These are phyloP conservation scores for Apiotrichum sp. DNA, from an alignment of 1,284 basidiomycete genomes.

Conservation along the genomic window DNA sequence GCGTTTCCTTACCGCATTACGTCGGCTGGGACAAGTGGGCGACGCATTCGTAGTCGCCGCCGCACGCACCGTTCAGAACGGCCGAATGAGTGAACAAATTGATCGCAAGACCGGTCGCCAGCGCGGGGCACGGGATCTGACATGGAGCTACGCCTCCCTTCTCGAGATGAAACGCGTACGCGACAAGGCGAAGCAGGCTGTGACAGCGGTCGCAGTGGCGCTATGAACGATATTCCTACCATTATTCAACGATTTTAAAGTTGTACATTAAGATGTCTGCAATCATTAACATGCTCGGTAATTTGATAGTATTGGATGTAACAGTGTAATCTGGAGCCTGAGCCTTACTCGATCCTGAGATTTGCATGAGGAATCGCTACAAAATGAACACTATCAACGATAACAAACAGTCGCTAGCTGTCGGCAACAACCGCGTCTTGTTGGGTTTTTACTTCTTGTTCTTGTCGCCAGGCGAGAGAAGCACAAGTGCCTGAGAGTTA, in stretches of 20 bases:
- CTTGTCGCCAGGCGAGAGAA: constrained; percentile 3
- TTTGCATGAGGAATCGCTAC: background rate
- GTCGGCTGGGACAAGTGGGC: constrained; percentile 26
- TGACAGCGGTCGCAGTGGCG: background rate
- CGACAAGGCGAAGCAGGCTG: constrained; percentile 3
- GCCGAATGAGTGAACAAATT: constrained; percentile 48
- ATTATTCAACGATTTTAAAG: too few species aligned
- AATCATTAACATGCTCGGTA: too few species aligned
- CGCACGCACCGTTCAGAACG: constrained; percentile 7
- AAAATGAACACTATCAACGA: background rate
- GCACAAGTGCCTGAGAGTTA: background rate
- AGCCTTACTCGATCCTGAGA: background rate
- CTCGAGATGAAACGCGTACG: constrained; percentile 29
- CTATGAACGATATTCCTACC: too few species aligned
- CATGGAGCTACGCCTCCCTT: constrained; percentile 47
- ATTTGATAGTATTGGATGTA: too few species aligned
- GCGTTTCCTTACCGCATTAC: constrained; percentile 22
- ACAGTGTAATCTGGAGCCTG: too few species aligned
- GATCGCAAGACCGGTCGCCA: constrained; percentile 6
- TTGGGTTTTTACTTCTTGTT: background rate
- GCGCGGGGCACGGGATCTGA: constrained; percentile 44
- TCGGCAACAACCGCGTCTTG: background rate
- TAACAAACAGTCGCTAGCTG: too few species aligned
- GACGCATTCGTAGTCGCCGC: constrained; percentile 36
- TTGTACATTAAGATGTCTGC: too few species aligned